Evolutionary conservation across 2,329 filamentous ascomycete genomes (phyloP), one percentile per base, ranked within the genome.

Genomic region (Botrytis fragariae): DNA sequence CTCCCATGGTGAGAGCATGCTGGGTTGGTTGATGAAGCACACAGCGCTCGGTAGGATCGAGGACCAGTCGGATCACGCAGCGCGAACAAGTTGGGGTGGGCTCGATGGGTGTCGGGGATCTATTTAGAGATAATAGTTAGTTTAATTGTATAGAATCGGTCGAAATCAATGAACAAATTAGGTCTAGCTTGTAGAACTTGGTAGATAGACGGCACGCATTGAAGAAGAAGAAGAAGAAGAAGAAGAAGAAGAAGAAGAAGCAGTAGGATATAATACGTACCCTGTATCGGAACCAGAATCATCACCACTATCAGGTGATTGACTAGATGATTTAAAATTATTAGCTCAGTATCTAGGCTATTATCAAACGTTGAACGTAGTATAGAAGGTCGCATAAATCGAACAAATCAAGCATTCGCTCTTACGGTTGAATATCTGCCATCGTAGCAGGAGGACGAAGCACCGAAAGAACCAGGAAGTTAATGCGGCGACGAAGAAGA

Each of bases 381-480:
- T 32, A 51, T 65, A 6, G 5, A 51, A n/a, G 0, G 29, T 51
- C 16, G 32, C 63, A 18, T 18, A 9, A 1, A 65, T n/a, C 1
- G 22, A n/a, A 65, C 37, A 18, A n/a, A 39, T 7, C 1, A 61
- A 61, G 59, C 12, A 39, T 14, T 22, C n/a, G 5, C 32, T 25
- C 63, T 48, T 65, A 65, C 63, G 18, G 3, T 18, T 65, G 63
- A 25, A 25, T 65, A 65, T 37, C 32, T 65, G 63, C 44, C 63
- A 65, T 65, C 9, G 63, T 65, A 2, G 63, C 44, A 65, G 63
- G 16, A 51, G 44, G 22, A 18, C 22, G 1, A 29, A 20, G 29
- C 44, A n/a, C 25, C 22, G 12, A 39, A 39, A 61, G 59, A 59
- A 35, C 32, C 18, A 65, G n/a, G 12, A 45, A 32, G 16, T 2